Percentiles rank a stretch among this genome's conserved stretches.
These are phyloP conservation scores for Skeletonema grethae DNA, from an alignment of 108 stramenopile species.

Conservation along the genomic window DNA sequence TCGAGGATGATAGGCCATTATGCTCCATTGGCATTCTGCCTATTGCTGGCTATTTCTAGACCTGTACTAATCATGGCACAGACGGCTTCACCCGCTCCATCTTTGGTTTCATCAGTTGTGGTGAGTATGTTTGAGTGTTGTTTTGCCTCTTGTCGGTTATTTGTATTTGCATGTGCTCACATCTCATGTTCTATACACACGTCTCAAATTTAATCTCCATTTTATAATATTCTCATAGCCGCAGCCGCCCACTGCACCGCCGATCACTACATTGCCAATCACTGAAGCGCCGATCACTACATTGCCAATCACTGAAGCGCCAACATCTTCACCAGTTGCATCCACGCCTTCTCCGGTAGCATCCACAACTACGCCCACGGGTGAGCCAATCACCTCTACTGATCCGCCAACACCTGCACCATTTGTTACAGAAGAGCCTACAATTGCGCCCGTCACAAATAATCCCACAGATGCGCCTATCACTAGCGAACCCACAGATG, in stretches of 20 bases:
- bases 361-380: background rate
- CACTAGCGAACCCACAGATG: background rate
- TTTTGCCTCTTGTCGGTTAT: background rate
- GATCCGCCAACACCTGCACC: background rate
- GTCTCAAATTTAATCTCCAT: background rate
- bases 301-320: background rate
- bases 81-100: background rate
- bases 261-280: background rate
- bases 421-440: slow-evolving; percentile 6
- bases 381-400: slow-evolving; percentile 7
- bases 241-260: background rate
- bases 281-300: background rate
- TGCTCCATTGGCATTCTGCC: background rate
- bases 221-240: background rate
- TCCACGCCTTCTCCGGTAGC: background rate
- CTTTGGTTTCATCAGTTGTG: background rate
- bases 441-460: background rate
- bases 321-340: too few relatives aligned
- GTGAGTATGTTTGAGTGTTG: background rate
- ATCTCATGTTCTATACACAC: background rate
- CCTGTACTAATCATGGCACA: background rate
- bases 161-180: background rate
- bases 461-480: slow-evolving; percentile 2
- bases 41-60: background rate
- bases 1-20: background rate